Evolutionary conservation across 1,139 yeast genomes (phyloP), one percentile per base, ranked within the genome.

Genomic region (Neolecta irregularis): DNA sequence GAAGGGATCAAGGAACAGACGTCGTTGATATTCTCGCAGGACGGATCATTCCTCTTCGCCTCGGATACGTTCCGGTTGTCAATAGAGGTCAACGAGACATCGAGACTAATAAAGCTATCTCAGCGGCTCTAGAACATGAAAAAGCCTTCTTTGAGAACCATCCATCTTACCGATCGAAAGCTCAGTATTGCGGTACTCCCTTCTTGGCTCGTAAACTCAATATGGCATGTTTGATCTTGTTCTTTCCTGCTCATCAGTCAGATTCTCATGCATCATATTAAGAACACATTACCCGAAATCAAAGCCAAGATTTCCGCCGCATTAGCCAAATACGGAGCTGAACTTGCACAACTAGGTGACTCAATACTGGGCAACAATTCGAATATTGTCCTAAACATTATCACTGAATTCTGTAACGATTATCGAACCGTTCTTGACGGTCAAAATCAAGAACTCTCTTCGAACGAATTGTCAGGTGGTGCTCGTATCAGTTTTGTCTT

Each of bases 31-130:
- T 88, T 51, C 66, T 88, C 51, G 93, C 95, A 5, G 96, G 98
- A 41, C 69, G 94, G 54, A 88, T 88, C 38, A 88, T 88, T 51
- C 96, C 98, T 7, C 67, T 88, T 51, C 70, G 95, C 57, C 80
- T 81, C 44, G 98, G 98, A 38, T 88, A 88, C 53, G 93, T 88
- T 35, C 98, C 98, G 4, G 98, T 88, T 38, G 85, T 88, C 50
- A 88, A 88, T 59, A 74, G 98, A 60, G 96, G 98, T 51, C 98
- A 88, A 62, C 81, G 77, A 55, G 98, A 88, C 60, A 91, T 88
- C 50, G 93, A 83, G 55, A 56, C 60, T 40, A 75, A 74, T 50
- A 88, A 85, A 57, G 77, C 93, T 11, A 88, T 88, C 51, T 71
- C 88, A 55, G 77, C 76, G 29, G 98, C 98, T 4, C 67, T 88